Evolutionary conservation across 495 filamentous ascomycete genomes (phyloP).

Genomic region (Aspergillus homomorphus): DNA sequence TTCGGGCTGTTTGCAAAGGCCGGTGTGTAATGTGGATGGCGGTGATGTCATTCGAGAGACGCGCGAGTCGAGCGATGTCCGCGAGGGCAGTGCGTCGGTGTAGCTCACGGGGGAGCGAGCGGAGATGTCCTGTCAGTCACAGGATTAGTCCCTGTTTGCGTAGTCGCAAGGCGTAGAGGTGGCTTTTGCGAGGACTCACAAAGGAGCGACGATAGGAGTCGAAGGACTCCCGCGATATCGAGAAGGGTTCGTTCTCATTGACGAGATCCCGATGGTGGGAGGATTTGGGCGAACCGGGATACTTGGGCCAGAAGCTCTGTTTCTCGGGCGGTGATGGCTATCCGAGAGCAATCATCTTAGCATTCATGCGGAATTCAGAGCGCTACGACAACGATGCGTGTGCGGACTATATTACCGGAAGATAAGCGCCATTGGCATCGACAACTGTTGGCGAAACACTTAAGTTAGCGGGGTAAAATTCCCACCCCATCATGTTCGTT

Average conservation of each 20-base stretch:
- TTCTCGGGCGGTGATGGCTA: slow-evolving; percentile 91
- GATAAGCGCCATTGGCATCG: slow-evolving; percentile 93
- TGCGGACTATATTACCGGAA: slow-evolving; percentile 62
- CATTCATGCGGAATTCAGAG: not conserved
- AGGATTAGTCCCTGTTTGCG: slow-evolving; percentile 8
- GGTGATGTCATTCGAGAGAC: slow-evolving; percentile 50
- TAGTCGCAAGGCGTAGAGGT: not conserved
- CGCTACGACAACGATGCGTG: slow-evolving; percentile 1
- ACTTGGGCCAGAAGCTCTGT: slow-evolving; percentile 77
- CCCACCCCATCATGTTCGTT: not conserved
- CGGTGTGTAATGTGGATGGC: slow-evolving; percentile 50
- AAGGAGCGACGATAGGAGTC: slow-evolving; percentile 97
- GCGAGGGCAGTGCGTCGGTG: slow-evolving; percentile 53
- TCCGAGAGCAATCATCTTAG: slow-evolving; percentile 17
- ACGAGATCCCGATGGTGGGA: slow-evolving; percentile 69
- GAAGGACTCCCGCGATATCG: slow-evolving; percentile 95
- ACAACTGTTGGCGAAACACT: slow-evolving; percentile 60
- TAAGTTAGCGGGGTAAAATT: slow-evolving; percentile 6
- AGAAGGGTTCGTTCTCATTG: slow-evolving; percentile 87
- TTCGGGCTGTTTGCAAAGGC: slow-evolving; percentile 48
- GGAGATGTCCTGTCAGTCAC: slow-evolving; percentile 71
- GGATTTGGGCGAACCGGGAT: slow-evolving; percentile 61
- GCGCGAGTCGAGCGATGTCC: slow-evolving; percentile 77
- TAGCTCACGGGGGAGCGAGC: slow-evolving; percentile 75
- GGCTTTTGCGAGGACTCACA: slow-evolving; percentile 50